These are phyloP conservation scores for Arachis hypogaea DNA, from an alignment of 306 rosid genomes.

Conservation along the genomic window DNA sequence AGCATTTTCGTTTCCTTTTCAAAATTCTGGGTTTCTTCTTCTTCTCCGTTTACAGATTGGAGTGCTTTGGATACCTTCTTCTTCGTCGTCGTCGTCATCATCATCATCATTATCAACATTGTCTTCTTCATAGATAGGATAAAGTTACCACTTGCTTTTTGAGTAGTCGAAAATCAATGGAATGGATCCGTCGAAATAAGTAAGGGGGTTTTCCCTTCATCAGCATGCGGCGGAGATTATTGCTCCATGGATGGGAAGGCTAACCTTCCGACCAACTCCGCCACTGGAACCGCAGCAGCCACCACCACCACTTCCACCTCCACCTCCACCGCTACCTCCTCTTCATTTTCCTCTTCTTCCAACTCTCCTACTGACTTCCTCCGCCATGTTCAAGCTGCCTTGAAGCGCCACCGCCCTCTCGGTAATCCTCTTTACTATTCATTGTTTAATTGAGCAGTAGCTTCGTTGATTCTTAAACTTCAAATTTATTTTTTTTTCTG, in stretches of 20 bases:
- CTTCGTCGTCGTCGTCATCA: not conserved
- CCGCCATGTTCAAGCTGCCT: conserved; percentile 53
- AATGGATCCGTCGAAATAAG: not conserved
- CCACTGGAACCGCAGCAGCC: not conserved
- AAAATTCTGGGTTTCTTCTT: conserved; percentile 1
- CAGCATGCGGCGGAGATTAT: conserved; percentile 49
- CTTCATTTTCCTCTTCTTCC: conserved; percentile 22
- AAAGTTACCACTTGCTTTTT: not conserved
- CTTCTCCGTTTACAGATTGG: not conserved
- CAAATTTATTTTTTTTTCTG: not conserved
- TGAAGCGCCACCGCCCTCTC: conserved; percentile 54
- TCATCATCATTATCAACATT: not conserved
- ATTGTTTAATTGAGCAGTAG: not conserved
- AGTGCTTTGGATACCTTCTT: not conserved
- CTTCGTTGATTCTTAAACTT: not conserved
- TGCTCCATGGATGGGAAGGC: conserved; percentile 90
- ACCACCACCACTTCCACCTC: not conserved
- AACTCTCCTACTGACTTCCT: conserved; percentile 61
- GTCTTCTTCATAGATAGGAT: not conserved
- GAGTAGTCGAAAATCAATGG: not conserved
- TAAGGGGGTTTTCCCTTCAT: not conserved
- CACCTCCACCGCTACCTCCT: conserved; percentile 39
- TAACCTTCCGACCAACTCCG: conserved; percentile 59
- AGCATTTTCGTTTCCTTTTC: not conserved
- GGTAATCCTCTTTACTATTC: conserved; percentile 17